These are phyloP conservation scores for Xerocomus spinulosus DNA, from an alignment of 768 basidiomycete species.

Conservation along the genomic window DNA sequence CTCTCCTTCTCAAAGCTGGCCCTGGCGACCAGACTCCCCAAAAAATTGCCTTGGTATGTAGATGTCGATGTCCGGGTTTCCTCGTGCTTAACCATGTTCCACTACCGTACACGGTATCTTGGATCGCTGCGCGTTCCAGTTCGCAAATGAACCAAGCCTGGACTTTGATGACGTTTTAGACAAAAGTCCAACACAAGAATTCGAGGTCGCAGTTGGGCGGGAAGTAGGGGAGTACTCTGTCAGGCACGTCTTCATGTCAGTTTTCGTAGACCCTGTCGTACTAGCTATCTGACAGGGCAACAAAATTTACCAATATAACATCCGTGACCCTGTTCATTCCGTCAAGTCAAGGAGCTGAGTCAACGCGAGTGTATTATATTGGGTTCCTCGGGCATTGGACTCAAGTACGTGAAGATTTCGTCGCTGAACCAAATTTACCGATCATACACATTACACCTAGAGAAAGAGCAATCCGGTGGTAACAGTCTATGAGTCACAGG, in stretches of 20 bases:
- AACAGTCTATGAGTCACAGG: conserved; percentile 83
- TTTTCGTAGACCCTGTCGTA: not conserved
- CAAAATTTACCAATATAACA: conserved; percentile 81
- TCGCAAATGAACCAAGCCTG: conserved; percentile 67
- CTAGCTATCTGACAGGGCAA: conserved; percentile 48
- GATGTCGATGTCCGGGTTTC: not conserved
- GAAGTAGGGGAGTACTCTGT: conserved; percentile 84
- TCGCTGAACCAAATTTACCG: not conserved
- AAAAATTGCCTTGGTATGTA: conserved; percentile 63
- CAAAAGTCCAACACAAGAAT: conserved; percentile 63
- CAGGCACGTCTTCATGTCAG: conserved; percentile 45
- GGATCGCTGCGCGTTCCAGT: too few relatives aligned
- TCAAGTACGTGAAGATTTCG: conserved; percentile 44
- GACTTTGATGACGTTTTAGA: conserved; percentile 76
- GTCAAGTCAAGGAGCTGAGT: conserved; percentile 72
- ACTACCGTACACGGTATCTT: too few relatives aligned
- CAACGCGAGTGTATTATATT: conserved; percentile 73
- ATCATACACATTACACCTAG: conserved; percentile 37
- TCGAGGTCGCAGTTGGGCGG: conserved; percentile 61
- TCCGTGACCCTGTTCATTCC: conserved; percentile 83
- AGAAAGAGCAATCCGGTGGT: conserved; percentile 74
- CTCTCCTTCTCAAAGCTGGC: conserved; percentile 79
- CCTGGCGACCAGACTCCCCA: conserved; percentile 74
- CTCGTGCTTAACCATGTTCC: not conserved
- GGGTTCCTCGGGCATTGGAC: conserved; percentile 83